Base-by-base conservation (phyloP, 1,139 yeast species). In the Hyphopichia khmerensis region DNA sequence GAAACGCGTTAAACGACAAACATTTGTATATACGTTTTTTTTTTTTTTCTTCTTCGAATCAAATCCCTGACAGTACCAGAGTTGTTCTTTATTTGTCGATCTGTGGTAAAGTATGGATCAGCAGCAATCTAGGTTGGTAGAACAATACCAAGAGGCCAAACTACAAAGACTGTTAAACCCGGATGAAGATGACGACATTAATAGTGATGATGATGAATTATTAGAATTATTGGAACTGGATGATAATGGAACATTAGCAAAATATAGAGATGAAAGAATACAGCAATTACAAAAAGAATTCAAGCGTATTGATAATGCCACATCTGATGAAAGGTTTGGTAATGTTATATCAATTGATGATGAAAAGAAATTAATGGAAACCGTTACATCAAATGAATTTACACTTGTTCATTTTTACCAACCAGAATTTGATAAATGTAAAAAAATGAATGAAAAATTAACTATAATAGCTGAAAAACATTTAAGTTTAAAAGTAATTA, bases 331-430 rank as follows among this genome's bases (percentile, higher is more conserved):
- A 6, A 73, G 69, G 2, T 65, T 72, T 44, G 82, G 83, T 4
- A 51, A 57, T 27, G 60, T 81, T 18, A 59, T 59, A 36, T 64
- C 62, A 3, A 48, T 79, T 15, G 53, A 56, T 0, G 68, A 70
- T 26, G 95, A 87, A 56, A 77, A 79, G 46, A 73, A 72, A 35
- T 64, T 86, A 23, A 75, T 87, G 67, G 72, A 74, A 33, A 53
- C 67, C 2, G 78, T 83, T 1, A 65, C 82, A 0, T 56, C 62
- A 1, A 57, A 67, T 1, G 70, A 66, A 17, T 55, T 59, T n/a
- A 72, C 75, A 3, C 69, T 87, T 1, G 75, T 87, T 3, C 88
- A 85, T 54, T 86, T 88, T 55, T 81, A 74, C 53, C 82, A 84
- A 49, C 80, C 80, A 3, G 64, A 67, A 34, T 88, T 87, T 55